Evolutionary conservation across 2,329 filamentous ascomycete genomes (phyloP).

Genomic region (Didymella segeticola): DNA sequence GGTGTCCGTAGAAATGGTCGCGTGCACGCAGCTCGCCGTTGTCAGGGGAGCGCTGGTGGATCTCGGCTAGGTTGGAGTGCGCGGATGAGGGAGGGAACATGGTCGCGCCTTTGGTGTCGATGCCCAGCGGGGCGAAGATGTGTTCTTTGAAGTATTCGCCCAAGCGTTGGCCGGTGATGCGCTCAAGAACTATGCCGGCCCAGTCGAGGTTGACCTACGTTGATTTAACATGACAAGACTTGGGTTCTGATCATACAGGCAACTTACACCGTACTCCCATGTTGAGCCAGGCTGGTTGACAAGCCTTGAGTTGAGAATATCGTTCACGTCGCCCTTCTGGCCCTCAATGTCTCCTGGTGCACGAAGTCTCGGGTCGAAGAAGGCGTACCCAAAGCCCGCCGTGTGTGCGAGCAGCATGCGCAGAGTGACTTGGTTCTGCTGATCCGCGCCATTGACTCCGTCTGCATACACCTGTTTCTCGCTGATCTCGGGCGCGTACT

Average conservation of each 20-base stretch:
- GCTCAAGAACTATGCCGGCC: constrained; percentile 58
- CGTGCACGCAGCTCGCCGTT: constrained; percentile 42
- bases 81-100: constrained; percentile 65
- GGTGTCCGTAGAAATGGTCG: constrained; percentile 60
- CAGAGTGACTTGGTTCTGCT: constrained; percentile 56
- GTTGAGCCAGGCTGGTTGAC: constrained; percentile 68
- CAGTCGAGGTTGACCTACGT: constrained; percentile 58
- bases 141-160: constrained; percentile 56
- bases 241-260: not conserved
- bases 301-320: constrained; percentile 60
- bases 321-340: constrained; percentile 61
- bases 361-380: constrained; percentile 55
- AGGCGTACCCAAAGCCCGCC: constrained; percentile 58
- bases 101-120: constrained; percentile 54
- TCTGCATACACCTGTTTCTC: constrained; percentile 51
- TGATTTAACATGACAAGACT: not conserved
- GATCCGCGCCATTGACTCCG: constrained; percentile 44
- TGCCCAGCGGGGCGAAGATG: constrained; percentile 56
- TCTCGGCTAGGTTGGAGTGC: constrained; percentile 62
- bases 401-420: constrained; percentile 60
- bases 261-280: constrained; percentile 62
- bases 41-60: constrained; percentile 61
- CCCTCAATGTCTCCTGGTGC: constrained; percentile 61
- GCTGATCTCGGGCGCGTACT: constrained; percentile 45
- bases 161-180: constrained; percentile 51